Percentiles rank a stretch among this genome's conserved stretches.
These are phyloP conservation scores for Porphyrellus sp. DNA, from an alignment of 1,284 basidiomycete species.

Conservation along the genomic window DNA sequence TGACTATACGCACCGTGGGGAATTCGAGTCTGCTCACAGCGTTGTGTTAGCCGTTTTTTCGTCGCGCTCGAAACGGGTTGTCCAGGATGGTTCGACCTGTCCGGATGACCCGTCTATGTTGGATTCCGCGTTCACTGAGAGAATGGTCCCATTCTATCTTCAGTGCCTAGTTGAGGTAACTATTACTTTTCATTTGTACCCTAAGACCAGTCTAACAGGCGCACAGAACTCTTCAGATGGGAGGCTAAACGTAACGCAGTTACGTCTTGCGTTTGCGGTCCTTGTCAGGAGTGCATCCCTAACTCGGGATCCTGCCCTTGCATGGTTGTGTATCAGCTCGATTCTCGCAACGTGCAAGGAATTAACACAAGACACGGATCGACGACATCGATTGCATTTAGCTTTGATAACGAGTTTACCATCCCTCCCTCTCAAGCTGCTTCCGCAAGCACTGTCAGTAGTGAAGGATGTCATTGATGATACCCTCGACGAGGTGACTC, in stretches of 20 bases:
- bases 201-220: background rate
- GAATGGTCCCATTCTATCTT: constrained; percentile 65
- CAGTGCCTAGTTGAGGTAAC: constrained; percentile 61
- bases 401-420: constrained; percentile 59
- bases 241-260: constrained; percentile 54
- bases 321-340: constrained; percentile 59
- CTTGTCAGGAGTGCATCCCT: constrained; percentile 57
- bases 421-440: constrained; percentile 51
- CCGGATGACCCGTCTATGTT: constrained; percentile 10
- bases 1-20: constrained; percentile 58
- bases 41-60: constrained; percentile 68
- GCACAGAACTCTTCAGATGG: constrained; percentile 61
- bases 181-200: background rate
- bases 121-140: constrained; percentile 43
- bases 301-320: constrained; percentile 40
- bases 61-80: constrained; percentile 45
- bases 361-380: constrained; percentile 26
- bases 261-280: constrained; percentile 63
- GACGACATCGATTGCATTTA: constrained; percentile 52
- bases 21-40: constrained; percentile 73
- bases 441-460: constrained; percentile 52
- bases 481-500: constrained; percentile 15
- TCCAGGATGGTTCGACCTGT: constrained; percentile 8
- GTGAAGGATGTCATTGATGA: constrained; percentile 40
- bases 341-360: constrained; percentile 40